Base-by-base conservation (phyloP, 2,329 filamentous ascomycete species). In the Diplocarpon mali region DNA sequence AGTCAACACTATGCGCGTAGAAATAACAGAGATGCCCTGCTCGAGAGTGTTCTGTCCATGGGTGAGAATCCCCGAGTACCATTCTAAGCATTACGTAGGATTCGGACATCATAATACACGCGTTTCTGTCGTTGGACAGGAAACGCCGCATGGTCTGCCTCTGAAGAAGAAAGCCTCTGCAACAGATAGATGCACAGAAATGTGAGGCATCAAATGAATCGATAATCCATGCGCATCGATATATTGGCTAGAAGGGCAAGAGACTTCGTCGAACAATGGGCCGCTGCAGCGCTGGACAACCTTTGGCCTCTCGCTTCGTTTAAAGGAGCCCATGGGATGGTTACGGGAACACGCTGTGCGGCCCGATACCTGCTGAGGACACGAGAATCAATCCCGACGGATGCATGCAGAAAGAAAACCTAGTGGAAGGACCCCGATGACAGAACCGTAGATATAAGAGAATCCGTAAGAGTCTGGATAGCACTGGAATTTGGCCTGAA, bases 281-380 rank as follows among this genome's bases (percentile, higher is more conserved):
- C 27, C 29, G 42, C 24, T 47, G 46, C 51, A 45, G 36, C 11
- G 14, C 24, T 40, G 28, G 41, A 14, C 34, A 35, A 30, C 31
- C 46, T 39, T 35, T 28, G 20, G 24, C 43, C 46, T 50, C 31
- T 47, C 46, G 46, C 43, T 52, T 53, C 36, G 29, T 34, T 28
- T 12, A 14, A 32, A 48, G 47, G 42, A 48, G 48, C 48, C 52
- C 41, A 48, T 44, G 39, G 45, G 44, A 45, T 49, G 48, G 50
- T 53, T 42, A 48, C 46, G 39, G 45, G 44, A 45, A 48, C 51
- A 54, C 52, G 46, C 11, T 39, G 34, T 46, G 44, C 53, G 51
- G 53, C 32, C 47, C 42, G 49, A 46, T 50, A 48, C 49, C 52
- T 51, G 44, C 41, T 46, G 29, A 42, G 27, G 15, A 40, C 35